Conservation (phyloP, 768 basidiomycete genomes). For the Pisolithus orientalis region DNA sequence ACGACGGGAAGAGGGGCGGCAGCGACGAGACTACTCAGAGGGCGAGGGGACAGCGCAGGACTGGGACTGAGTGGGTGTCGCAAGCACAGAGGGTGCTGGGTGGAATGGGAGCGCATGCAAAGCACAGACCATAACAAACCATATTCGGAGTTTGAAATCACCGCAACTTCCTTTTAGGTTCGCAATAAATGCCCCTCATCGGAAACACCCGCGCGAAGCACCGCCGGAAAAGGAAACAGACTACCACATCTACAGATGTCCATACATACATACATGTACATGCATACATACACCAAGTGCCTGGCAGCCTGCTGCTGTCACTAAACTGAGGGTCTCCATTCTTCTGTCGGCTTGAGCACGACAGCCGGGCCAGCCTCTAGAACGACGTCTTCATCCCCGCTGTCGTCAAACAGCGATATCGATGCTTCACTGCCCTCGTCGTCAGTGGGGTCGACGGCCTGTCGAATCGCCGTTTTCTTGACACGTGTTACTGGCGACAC, state of each 20-base stretch:
- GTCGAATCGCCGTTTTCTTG: conserved; percentile 34
- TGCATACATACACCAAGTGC: too few relatives aligned
- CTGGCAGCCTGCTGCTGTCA: not conserved
- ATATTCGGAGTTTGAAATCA: conserved; percentile 26
- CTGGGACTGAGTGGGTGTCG: conserved; percentile 17
- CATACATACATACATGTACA: too few relatives aligned
- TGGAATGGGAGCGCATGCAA: conserved; percentile 55
- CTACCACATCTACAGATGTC: too few relatives aligned
- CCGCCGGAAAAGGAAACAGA: too few relatives aligned
- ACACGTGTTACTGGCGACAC: conserved; percentile 45
- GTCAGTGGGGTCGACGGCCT: conserved; percentile 22
- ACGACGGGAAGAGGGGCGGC: conserved; percentile 18
- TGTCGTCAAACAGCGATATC: conserved; percentile 23
- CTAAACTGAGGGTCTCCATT: conserved; percentile 16
- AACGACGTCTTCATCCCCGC: conserved; percentile 63
- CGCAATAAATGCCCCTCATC: too few relatives aligned
- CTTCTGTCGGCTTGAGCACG: conserved; percentile 31
- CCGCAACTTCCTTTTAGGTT: too few relatives aligned
- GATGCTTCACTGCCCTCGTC: conserved; percentile 34
- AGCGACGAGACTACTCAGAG: conserved; percentile 33
- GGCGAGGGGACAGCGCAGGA: conserved; percentile 39
- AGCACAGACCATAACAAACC: conserved; percentile 32
- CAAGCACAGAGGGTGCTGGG: conserved; percentile 33
- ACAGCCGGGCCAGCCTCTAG: conserved; percentile 69
- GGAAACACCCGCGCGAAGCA: too few relatives aligned